phyloP scores from a whole-genome alignment of 371 early-diverging fungal species.

The Mucor indicus region DNA sequence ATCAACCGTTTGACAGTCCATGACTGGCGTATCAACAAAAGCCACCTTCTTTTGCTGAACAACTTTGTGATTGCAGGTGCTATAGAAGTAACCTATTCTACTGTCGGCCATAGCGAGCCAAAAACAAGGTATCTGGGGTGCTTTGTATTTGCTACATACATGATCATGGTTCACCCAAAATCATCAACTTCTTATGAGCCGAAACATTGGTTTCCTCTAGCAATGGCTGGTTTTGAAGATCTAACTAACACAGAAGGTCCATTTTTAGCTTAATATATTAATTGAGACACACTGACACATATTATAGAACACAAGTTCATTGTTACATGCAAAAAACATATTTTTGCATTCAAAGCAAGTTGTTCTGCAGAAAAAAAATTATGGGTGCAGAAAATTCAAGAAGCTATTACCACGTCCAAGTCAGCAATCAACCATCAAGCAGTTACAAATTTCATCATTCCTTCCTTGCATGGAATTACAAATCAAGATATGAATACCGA shows the following conservation, averaged over 20 bases:
- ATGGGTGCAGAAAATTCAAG: constrained; percentile 33
- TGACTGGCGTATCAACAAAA: constrained; percentile 35
- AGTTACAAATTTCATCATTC: constrained; percentile 22
- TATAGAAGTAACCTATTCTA: constrained; percentile 43
- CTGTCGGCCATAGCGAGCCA: constrained; percentile 29
- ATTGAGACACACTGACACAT: constrained; percentile 7
- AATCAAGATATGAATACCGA: constrained; percentile 41
- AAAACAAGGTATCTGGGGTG: constrained; percentile 51
- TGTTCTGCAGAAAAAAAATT: constrained; percentile 42
- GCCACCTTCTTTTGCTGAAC: constrained; percentile 27
- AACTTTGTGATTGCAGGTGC: constrained; percentile 39
- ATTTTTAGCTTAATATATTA: not conserved
- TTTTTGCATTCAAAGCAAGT: constrained; percentile 42
- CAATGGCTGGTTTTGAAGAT: constrained; percentile 45
- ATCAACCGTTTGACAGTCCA: constrained; percentile 33
- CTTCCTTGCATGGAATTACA: constrained; percentile 27
- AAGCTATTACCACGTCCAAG: constrained; percentile 27
- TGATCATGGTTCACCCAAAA: constrained; percentile 54
- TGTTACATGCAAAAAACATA: constrained; percentile 39
- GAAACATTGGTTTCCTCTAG: constrained; percentile 58
- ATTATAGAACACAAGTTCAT: constrained; percentile 34
- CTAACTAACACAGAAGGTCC: constrained; percentile 25
- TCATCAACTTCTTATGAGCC: constrained; percentile 51
- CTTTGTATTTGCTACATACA: constrained; percentile 50
- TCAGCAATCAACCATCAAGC: constrained; percentile 1